Conservation (phyloP, 345 rosid species). For the Populus deltoides region DNA sequence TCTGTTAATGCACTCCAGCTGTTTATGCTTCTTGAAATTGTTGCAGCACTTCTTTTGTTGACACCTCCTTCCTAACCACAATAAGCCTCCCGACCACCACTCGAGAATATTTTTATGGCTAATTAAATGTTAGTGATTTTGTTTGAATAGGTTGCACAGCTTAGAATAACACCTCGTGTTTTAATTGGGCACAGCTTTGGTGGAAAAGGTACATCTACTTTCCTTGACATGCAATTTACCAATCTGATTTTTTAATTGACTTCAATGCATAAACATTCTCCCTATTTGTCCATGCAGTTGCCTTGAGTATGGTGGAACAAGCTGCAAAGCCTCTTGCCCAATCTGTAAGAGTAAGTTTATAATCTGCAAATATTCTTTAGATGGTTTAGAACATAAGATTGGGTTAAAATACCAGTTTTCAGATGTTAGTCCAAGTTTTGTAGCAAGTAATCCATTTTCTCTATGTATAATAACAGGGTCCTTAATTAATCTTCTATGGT, state of each 20-base stretch:
- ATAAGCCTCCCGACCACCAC: too few relatives aligned
- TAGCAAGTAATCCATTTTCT: too few relatives aligned
- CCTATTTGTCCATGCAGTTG: slow-evolving; percentile 55
- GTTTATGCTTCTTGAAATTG: background rate
- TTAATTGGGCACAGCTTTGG: slow-evolving; percentile 98
- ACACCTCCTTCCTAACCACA: too few relatives aligned
- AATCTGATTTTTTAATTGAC: slow-evolving; percentile 13
- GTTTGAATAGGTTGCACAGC: slow-evolving; percentile 58
- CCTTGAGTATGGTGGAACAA: slow-evolving; percentile 92
- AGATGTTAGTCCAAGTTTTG: background rate
- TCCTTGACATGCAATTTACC: background rate
- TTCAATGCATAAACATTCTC: slow-evolving; percentile 21
- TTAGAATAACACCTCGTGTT: slow-evolving; percentile 77
- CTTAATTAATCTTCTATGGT: background rate
- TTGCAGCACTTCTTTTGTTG: background rate
- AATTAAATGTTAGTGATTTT: background rate
- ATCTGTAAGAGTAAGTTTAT: slow-evolving; percentile 66
- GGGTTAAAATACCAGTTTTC: slow-evolving; percentile 8
- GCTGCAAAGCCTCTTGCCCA: slow-evolving; percentile 97
- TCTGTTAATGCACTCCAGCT: background rate
- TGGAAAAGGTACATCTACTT: slow-evolving; percentile 68
- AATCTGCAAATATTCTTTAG: slow-evolving; percentile 2
- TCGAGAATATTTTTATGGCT: too few relatives aligned
- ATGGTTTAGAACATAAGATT: slow-evolving; percentile 11
- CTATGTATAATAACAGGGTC: too few relatives aligned